These are phyloP conservation scores for Sugiyamaella pinicola DNA, from an alignment of 1,139 yeast species.

Conservation along the genomic window DNA sequence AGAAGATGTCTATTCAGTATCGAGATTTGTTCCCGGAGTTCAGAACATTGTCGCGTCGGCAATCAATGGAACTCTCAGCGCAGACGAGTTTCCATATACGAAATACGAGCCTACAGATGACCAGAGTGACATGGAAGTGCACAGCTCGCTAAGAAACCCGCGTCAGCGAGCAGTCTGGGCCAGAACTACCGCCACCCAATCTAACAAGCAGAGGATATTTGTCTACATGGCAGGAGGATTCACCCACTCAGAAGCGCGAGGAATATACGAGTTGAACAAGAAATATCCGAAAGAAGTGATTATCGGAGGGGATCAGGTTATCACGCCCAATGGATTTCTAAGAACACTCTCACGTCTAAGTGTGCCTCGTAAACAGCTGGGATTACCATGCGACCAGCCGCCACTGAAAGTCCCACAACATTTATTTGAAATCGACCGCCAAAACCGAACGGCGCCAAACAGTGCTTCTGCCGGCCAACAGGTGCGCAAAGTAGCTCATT, in stretches of 20 bases:
- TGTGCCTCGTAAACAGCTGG: constrained; percentile 36
- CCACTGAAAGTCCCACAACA: constrained; percentile 35
- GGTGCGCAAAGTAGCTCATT: background rate
- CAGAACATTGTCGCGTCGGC: constrained; percentile 58
- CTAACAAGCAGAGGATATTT: constrained; percentile 70
- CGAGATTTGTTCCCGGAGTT: constrained; percentile 75
- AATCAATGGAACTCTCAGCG: constrained; percentile 54
- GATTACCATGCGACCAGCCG: constrained; percentile 39
- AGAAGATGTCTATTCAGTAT: constrained; percentile 69
- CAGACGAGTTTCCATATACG: constrained; percentile 67
- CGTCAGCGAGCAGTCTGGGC: constrained; percentile 87
- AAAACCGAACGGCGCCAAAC: constrained; percentile 23
- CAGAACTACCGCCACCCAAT: constrained; percentile 49
- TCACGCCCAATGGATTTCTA: constrained; percentile 62
- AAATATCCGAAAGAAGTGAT: constrained; percentile 70
- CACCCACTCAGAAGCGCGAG: constrained; percentile 78
- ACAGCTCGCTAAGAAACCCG: constrained; percentile 64
- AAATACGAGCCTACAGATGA: constrained; percentile 71
- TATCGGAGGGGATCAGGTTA: constrained; percentile 78
- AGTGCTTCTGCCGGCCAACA: constrained; percentile 1
- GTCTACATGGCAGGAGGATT: constrained; percentile 87
- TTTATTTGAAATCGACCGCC: constrained; percentile 38
- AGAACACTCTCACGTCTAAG: constrained; percentile 37
- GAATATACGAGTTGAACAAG: constrained; percentile 70
- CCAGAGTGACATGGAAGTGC: constrained; percentile 45